Conservation (phyloP, 495 filamentous ascomycete species). For the Cairneyella variabilis region DNA sequence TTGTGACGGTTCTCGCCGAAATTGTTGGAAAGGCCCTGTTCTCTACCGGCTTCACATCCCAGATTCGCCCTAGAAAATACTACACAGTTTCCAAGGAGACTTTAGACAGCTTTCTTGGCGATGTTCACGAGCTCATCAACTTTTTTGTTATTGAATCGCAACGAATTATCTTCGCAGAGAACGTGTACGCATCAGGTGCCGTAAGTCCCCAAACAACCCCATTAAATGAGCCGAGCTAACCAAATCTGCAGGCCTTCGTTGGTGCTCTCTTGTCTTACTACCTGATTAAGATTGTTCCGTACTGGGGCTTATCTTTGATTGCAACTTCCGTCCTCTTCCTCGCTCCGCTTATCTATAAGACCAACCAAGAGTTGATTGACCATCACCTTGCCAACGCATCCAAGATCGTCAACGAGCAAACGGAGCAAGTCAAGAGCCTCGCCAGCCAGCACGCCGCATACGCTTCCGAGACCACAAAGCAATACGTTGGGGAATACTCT, state of each 20-base stretch:
- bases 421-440: constrained; percentile 72
- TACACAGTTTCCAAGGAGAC: constrained; percentile 86
- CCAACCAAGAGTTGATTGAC: constrained; percentile 93
- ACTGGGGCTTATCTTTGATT: constrained; percentile 87
- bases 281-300: constrained; percentile 87
- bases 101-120: constrained; percentile 73
- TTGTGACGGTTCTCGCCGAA: constrained; percentile 73
- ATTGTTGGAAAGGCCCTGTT: constrained; percentile 70
- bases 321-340: constrained; percentile 74
- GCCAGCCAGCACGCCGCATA: constrained; percentile 77
- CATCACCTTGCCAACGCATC: constrained; percentile 67
- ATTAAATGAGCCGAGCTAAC: constrained; percentile 19
- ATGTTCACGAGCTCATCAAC: constrained; percentile 88
- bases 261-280: constrained; percentile 85
- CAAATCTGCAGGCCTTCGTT: constrained; percentile 58
- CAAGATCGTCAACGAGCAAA: constrained; percentile 74
- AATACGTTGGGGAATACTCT: constrained; percentile 79
- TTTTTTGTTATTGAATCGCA: constrained; percentile 98
- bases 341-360: constrained; percentile 83
- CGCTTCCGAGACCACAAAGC: constrained; percentile 71
- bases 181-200: constrained; percentile 71
- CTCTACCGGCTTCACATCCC: constrained; percentile 74
- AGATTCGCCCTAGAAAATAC: constrained; percentile 87
- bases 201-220: constrained; percentile 52
- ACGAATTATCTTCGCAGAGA: constrained; percentile 92